phyloP scores from a whole-genome alignment of 2,329 filamentous ascomycete species.

The Phyllachora maydis region DNA sequence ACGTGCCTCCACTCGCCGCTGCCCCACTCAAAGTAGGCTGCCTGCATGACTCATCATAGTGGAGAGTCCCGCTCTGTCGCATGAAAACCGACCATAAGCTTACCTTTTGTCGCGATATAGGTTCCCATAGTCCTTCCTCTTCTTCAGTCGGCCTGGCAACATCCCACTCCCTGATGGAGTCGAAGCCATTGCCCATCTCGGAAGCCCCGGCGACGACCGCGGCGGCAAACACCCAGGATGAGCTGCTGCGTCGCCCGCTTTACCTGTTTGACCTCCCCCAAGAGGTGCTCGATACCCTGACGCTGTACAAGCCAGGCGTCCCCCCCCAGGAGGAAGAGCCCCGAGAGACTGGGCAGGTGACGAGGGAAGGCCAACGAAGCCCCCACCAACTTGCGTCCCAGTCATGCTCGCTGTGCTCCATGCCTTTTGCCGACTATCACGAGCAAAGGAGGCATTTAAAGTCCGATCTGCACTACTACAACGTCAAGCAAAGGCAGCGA shows the following conservation, averaged over 20 bases:
- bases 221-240: conserved; percentile 21
- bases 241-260: conserved; percentile 26
- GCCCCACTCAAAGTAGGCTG: too few species aligned
- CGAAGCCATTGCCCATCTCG: too few species aligned
- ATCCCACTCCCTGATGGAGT: too few species aligned
- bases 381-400: conserved; percentile 34
- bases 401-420: conserved; percentile 61
- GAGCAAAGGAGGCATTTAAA: conserved; percentile 76
- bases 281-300: conserved; percentile 49
- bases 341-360: conserved; percentile 6
- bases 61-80: too few species aligned
- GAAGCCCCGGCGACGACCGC: too few species aligned
- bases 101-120: too few species aligned
- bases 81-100: too few species aligned
- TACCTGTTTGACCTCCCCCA: conserved; percentile 62
- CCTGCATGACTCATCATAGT: too few species aligned
- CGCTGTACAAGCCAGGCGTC: conserved; percentile 29
- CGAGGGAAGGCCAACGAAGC: conserved; percentile 6
- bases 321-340: conserved; percentile 11
- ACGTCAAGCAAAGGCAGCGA: conserved; percentile 76
- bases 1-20: too few species aligned
- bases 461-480: conserved; percentile 86
- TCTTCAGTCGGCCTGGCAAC: too few species aligned
- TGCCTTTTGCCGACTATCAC: conserved; percentile 48
- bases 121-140: too few species aligned